phyloP scores from a whole-genome alignment of 306 rosid genomes.

The Luffa aegyptiaca region DNA sequence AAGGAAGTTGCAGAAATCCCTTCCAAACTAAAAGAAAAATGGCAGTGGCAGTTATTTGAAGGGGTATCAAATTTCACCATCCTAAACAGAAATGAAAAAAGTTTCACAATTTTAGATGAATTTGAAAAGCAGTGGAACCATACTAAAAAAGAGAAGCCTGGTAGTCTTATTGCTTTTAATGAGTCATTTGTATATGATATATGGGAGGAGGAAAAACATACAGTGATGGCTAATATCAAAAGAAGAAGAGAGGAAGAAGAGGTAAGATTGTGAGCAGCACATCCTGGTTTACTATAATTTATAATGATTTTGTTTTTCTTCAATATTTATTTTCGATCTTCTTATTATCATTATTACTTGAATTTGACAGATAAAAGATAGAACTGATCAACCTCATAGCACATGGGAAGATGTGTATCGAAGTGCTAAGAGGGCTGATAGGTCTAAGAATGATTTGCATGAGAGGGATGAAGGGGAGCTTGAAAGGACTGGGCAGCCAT shows the following conservation, averaged over 20 bases:
- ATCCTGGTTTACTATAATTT: neutral
- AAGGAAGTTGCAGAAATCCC: slow-evolving; percentile 55
- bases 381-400: slow-evolving; percentile 73
- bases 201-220: slow-evolving; percentile 81
- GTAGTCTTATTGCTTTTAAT: slow-evolving; percentile 18
- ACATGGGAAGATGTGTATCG: slow-evolving; percentile 95
- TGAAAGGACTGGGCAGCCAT: slow-evolving; percentile 86
- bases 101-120: slow-evolving; percentile 48
- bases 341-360: slow-evolving; percentile 2
- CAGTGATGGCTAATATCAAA: slow-evolving; percentile 34
- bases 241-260: slow-evolving; percentile 79
- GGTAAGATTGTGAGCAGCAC: slow-evolving; percentile 33
- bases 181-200: slow-evolving; percentile 60
- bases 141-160: slow-evolving; percentile 32
- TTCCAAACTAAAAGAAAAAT: slow-evolving; percentile 49
- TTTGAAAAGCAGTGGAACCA: slow-evolving; percentile 58
- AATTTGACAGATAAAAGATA: slow-evolving; percentile 65
- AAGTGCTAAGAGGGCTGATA: slow-evolving; percentile 66
- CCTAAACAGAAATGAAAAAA: slow-evolving; percentile 32
- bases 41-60: slow-evolving; percentile 81
- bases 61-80: slow-evolving; percentile 39
- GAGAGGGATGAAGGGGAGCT: slow-evolving; percentile 96
- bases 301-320: neutral
- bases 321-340: neutral
- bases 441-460: slow-evolving; percentile 72